Percentiles rank a stretch among this genome's conserved stretches.
These are phyloP conservation scores for Glycine soja DNA, from an alignment of 306 rosid species.

Conservation along the genomic window DNA sequence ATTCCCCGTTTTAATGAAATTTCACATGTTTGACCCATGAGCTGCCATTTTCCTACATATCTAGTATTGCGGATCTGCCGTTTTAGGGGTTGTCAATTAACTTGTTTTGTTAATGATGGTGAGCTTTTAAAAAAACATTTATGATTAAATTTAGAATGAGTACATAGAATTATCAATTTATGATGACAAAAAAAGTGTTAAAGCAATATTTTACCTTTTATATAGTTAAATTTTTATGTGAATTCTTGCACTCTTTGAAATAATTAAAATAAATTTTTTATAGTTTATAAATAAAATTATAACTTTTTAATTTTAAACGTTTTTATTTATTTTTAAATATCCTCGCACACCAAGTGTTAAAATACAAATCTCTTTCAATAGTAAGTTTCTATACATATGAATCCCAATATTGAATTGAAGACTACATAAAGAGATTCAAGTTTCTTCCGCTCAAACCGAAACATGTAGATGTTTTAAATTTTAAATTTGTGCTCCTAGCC, in stretches of 20 bases:
- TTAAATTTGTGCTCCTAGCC: too few relatives aligned
- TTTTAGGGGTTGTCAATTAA: conserved; percentile 1
- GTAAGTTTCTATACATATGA: too few relatives aligned
- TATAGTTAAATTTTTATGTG: not conserved
- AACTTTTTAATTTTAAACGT: not conserved
- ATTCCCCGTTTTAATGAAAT: conserved; percentile 27
- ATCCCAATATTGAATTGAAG: too few relatives aligned
- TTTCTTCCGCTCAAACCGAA: too few relatives aligned
- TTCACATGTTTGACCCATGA: conserved; percentile 32
- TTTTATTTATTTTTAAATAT: too few relatives aligned
- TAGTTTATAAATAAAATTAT: not conserved
- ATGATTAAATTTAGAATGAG: not conserved
- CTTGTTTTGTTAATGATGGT: not conserved
- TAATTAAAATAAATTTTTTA: not conserved
- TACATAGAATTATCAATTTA: not conserved
- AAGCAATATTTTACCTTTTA: not conserved
- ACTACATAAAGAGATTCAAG: too few relatives aligned
- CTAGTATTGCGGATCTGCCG: not conserved
- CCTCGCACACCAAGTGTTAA: too few relatives aligned
- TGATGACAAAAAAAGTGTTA: not conserved
- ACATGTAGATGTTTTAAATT: too few relatives aligned
- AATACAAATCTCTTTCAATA: too few relatives aligned
- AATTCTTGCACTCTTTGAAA: not conserved
- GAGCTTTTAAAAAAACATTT: not conserved
- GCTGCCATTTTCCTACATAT: conserved; percentile 7